phyloP scores from a whole-genome alignment of 352 stramenopile species.

The Elongisporangium anandrum region DNA sequence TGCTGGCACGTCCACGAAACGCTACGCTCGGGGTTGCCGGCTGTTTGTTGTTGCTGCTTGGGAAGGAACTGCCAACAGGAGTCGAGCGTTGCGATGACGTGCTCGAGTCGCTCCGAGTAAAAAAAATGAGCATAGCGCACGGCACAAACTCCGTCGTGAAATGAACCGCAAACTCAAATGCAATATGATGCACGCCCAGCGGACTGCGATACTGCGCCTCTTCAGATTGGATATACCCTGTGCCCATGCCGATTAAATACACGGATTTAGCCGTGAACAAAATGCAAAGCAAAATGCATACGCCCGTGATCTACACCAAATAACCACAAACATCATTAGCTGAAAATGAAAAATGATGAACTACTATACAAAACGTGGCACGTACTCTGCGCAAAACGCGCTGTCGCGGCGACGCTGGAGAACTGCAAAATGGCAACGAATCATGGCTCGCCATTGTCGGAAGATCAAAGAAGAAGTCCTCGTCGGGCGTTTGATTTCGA shows the following conservation, averaged over 20 bases:
- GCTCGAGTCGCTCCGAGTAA: conserved; percentile 45
- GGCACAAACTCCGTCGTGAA: conserved; percentile 74
- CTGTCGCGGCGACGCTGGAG: conserved; percentile 40
- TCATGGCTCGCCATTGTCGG: conserved; percentile 19
- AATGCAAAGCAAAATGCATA: conserved; percentile 68
- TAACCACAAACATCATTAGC: conserved; percentile 2
- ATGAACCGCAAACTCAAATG: conserved; percentile 69
- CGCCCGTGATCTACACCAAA: conserved; percentile 52
- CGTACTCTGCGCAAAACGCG: conserved; percentile 60
- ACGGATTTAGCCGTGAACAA: conserved; percentile 62
- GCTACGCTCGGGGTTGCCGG: not conserved
- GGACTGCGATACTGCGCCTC: conserved; percentile 58
- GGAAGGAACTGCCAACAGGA: not conserved
- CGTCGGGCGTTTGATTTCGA: conserved; percentile 58
- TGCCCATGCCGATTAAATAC: conserved; percentile 72
- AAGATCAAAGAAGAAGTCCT: conserved; percentile 84
- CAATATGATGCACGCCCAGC: conserved; percentile 61
- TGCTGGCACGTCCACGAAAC: not conserved
- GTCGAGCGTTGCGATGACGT: conserved; percentile 5
- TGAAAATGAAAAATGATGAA: conserved; percentile 7
- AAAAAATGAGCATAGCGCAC: conserved; percentile 55
- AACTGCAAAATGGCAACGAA: conserved; percentile 11
- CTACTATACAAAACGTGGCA: conserved; percentile 1
- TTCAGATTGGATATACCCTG: conserved; percentile 50
- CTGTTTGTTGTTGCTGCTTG: not conserved